Conservation (phyloP, 1,284 basidiomycete genomes). For the Irpex sp. region DNA sequence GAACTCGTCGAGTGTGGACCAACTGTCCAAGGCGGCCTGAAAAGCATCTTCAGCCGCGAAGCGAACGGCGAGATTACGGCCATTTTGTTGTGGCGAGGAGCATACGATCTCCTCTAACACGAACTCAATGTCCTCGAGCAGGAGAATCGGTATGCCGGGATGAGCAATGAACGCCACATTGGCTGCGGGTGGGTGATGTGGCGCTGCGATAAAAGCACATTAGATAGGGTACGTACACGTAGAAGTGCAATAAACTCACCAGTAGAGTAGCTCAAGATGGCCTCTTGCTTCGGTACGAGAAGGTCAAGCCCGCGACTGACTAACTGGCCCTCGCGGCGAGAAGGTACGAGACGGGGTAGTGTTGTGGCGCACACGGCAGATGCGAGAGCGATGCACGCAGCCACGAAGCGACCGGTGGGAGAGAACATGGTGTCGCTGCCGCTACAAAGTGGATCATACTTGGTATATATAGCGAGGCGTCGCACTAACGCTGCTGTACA, state of each 20-base stretch:
- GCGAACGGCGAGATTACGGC: background rate
- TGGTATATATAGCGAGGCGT: background rate
- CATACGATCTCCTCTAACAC: background rate
- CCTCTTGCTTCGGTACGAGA: background rate
- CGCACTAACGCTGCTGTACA: background rate
- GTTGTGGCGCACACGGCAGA: background rate
- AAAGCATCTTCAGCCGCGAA: background rate
- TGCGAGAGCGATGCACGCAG: background rate
- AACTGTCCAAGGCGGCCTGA: background rate
- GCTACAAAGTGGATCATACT: background rate
- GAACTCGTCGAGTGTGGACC: background rate
- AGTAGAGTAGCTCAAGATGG: background rate
- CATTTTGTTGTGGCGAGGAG: background rate
- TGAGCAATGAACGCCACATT: background rate
- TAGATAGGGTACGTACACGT: background rate
- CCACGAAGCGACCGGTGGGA: background rate
- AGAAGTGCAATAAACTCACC: background rate
- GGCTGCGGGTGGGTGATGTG: conserved; percentile 3
- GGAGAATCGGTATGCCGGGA: background rate
- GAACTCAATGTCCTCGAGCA: conserved; percentile 3
- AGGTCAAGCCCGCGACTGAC: background rate
- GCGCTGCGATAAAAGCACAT: background rate
- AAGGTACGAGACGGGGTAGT: background rate
- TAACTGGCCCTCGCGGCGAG: background rate
- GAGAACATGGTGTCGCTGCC: background rate